Evolutionary conservation across 768 basidiomycete genomes (phyloP).

Genomic region (Mycena alexandri): DNA sequence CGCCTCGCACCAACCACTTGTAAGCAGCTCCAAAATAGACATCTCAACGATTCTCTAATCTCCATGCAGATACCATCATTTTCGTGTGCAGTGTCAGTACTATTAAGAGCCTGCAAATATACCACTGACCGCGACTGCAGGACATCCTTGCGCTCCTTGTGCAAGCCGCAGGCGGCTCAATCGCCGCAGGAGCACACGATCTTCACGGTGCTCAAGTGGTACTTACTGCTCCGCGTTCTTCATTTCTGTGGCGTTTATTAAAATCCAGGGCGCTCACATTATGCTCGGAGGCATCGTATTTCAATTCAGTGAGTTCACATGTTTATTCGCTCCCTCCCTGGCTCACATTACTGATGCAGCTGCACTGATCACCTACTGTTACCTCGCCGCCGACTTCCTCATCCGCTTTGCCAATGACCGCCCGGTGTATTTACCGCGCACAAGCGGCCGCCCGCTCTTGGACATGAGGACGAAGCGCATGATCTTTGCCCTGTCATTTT

Average conservation of each 20-base stretch:
- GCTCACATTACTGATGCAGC: no score
- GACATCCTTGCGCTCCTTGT: neutral
- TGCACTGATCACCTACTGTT: neutral
- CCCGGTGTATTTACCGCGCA: neutral
- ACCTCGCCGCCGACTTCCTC: neutral
- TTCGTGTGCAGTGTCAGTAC: conserved; percentile 2
- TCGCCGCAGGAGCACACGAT: neutral
- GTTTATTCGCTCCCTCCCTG: no score
- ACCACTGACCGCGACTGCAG: no score
- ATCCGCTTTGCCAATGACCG: neutral
- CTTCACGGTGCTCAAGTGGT: neutral
- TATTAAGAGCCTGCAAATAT: no score
- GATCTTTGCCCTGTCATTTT: conserved; percentile 1
- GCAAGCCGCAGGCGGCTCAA: neutral
- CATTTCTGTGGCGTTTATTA: no score
- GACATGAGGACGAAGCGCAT: neutral
- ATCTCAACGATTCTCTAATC: neutral
- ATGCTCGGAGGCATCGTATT: conserved; percentile 16
- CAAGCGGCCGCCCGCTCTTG: neutral
- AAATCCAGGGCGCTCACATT: conserved; percentile 10
- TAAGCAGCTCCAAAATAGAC: neutral
- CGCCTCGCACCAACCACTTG: neutral
- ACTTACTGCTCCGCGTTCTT: no score
- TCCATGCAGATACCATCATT: conserved; percentile 1
- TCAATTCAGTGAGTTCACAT: conserved; percentile 12